These are phyloP conservation scores for Primulina eburnea DNA, from an alignment of 257 asterid genomes.

Conservation along the genomic window DNA sequence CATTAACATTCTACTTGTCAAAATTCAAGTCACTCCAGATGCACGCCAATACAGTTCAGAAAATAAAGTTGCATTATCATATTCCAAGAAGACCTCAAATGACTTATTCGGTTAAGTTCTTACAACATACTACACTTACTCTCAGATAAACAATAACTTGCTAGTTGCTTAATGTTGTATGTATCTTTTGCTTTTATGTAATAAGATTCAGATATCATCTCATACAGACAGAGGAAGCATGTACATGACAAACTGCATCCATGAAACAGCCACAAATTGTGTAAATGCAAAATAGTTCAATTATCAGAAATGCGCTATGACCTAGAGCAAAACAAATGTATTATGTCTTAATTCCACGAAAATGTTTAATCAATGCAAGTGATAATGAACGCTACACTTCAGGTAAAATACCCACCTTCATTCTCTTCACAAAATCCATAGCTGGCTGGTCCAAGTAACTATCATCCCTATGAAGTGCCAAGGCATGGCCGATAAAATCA, in stretches of 20 bases:
- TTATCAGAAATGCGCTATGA: background rate
- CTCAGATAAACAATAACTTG: background rate
- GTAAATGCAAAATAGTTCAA: background rate
- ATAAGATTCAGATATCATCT: background rate
- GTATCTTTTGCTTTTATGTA: background rate
- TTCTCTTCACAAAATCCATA: constrained; percentile 79
- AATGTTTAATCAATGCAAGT: background rate
- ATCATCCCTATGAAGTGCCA: constrained; percentile 93
- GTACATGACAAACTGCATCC: background rate
- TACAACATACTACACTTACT: background rate
- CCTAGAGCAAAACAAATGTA: background rate
- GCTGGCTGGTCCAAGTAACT: constrained; percentile 85
- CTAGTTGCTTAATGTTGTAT: background rate
- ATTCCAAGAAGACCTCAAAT: background rate
- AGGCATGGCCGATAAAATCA: constrained; percentile 87
- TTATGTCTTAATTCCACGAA: background rate
- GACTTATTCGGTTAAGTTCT: background rate
- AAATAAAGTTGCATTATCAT: too few relatives aligned
- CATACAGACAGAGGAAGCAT: background rate
- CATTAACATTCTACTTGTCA: too few relatives aligned
- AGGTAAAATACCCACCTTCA: constrained; percentile 52
- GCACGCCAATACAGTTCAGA: too few relatives aligned
- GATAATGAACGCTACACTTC: background rate
- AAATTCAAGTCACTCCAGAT: too few relatives aligned
- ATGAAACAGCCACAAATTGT: background rate